Conservation (phyloP, 2,329 filamentous ascomycete genomes). For the Ophiostoma ips region DNA sequence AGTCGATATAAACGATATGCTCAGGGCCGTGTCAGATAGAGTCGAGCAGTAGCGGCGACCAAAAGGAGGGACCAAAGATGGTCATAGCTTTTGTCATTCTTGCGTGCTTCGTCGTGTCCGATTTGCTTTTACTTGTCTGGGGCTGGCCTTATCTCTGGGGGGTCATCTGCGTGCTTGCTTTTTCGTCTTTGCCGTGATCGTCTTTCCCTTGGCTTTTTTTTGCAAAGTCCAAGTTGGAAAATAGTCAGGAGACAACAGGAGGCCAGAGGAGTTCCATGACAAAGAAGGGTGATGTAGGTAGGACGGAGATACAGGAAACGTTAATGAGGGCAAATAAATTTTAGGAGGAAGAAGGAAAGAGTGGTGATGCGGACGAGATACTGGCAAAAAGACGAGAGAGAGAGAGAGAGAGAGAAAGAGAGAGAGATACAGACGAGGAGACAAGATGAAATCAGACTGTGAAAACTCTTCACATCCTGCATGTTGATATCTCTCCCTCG, state of each 20-base stretch:
- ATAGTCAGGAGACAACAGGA: background rate
- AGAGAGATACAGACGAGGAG: background rate
- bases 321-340: background rate
- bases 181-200: background rate
- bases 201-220: background rate
- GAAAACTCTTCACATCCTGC: constrained; percentile 1
- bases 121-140: background rate
- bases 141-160: constrained; percentile 1
- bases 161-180: background rate
- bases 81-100: background rate
- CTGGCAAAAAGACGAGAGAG: background rate
- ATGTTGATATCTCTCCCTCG: background rate
- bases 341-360: background rate
- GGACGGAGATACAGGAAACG: background rate
- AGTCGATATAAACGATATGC: background rate
- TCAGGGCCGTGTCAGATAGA: background rate
- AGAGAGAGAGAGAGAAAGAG: background rate
- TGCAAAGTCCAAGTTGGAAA: background rate
- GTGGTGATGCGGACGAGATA: background rate
- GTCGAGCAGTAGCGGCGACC: no score
- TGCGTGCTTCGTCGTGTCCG: background rate
- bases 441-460: background rate
- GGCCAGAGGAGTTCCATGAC: no score
- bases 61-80: background rate
- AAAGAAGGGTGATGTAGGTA: background rate